phyloP scores from a whole-genome alignment of 768 basidiomycete genomes.

The Lactarius tabidus region DNA sequence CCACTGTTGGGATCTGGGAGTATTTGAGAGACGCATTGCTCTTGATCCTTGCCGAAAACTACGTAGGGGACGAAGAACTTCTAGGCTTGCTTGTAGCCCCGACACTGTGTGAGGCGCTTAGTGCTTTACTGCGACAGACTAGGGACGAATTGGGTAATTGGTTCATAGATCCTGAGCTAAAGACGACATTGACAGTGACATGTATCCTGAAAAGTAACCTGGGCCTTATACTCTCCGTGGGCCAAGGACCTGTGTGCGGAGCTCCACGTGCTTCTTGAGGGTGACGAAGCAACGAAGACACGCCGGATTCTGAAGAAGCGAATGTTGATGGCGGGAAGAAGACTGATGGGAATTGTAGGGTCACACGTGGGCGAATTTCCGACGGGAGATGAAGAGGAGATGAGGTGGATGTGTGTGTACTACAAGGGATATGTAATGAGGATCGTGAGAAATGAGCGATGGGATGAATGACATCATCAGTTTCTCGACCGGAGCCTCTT shows the following conservation, averaged over 20 bases:
- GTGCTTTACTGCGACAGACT: constrained; percentile 33
- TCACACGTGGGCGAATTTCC: background rate
- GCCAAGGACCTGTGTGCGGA: constrained; percentile 41
- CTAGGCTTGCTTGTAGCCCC: constrained; percentile 49
- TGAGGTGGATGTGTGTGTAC: constrained; percentile 2
- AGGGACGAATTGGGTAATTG: constrained; percentile 17
- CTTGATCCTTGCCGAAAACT: constrained; percentile 44
- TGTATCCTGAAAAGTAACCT: constrained; percentile 19
- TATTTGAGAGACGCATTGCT: constrained; percentile 48
- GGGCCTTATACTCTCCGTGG: constrained; percentile 44
- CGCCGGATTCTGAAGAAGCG: constrained; percentile 7
- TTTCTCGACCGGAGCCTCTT: background rate
- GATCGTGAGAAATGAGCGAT: constrained; percentile 15
- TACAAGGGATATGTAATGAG: constrained; percentile 10
- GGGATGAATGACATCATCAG: constrained; percentile 5
- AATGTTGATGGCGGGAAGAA: background rate
- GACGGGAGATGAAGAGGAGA: background rate
- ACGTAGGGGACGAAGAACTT: constrained; percentile 45
- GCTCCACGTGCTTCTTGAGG: constrained; percentile 34
- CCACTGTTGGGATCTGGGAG: constrained; percentile 50
- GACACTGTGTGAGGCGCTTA: constrained; percentile 48
- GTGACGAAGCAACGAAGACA: background rate
- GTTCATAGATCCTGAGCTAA: background rate
- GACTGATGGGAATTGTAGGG: constrained; percentile 7
- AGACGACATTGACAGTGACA: background rate